Conservation (phyloP, 441 rosid genomes). For the Adansonia gregorii region DNA sequence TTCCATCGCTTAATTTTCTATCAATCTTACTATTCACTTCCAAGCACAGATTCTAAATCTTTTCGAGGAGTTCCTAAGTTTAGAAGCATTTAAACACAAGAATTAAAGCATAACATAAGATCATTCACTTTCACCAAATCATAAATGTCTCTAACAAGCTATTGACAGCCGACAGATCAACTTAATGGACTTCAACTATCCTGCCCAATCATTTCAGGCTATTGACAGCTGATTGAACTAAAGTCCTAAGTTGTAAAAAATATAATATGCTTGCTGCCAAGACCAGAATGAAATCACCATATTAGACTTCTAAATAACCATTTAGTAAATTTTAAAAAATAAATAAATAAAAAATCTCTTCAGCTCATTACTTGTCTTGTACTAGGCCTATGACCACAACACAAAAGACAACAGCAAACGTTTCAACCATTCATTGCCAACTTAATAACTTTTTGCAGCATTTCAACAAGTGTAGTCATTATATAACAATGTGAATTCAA, state of each 20-base stretch:
- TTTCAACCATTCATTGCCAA: not conserved
- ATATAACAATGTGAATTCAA: constrained; percentile 5
- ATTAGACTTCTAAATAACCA: not conserved
- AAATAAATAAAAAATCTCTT: not conserved
- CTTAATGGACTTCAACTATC: not conserved
- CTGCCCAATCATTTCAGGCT: not conserved
- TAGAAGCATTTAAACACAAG: not conserved
- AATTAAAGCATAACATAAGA: not conserved
- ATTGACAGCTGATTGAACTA: not conserved
- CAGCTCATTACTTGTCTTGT: not conserved
- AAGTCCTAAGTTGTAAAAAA: not conserved
- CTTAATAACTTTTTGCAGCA: not conserved
- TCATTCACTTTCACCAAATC: constrained; percentile 9
- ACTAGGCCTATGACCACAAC: not conserved
- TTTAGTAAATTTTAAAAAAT: not conserved
- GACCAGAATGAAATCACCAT: constrained; percentile 1
- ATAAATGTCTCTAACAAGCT: not conserved
- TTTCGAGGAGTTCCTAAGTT: not conserved
- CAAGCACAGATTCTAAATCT: not conserved
- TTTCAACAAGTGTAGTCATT: not conserved
- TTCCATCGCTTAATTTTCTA: not conserved
- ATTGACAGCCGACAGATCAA: not conserved
- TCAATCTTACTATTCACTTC: not conserved
- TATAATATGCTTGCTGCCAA: not conserved
- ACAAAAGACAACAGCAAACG: not conserved